Conservation (phyloP, 1,139 yeast species). For the Debaryomyces nepalensis region DNA sequence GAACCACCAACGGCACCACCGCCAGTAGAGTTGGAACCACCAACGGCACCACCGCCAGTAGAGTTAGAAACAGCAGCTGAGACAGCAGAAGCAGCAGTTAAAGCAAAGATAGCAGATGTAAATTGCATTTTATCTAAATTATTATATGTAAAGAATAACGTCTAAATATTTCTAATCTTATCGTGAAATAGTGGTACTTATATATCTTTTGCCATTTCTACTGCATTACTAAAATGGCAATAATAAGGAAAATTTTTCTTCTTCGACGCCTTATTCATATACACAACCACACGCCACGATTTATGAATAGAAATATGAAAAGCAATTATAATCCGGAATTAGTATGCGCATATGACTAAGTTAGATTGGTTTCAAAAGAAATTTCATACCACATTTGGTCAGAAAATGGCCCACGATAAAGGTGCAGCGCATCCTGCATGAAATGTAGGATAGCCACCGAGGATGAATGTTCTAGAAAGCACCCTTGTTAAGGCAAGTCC, state of each 20-base stretch:
- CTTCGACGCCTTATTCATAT: conserved; percentile 12
- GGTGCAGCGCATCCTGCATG: conserved; percentile 2
- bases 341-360: conserved; percentile 9
- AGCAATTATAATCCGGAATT: conserved; percentile 5
- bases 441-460: background rate
- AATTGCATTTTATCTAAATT: conserved; percentile 44
- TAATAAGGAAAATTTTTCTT: conserved; percentile 7
- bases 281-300: conserved; percentile 12
- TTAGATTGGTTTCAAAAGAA: conserved; percentile 1
- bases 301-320: conserved; percentile 4
- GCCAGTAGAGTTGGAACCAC: conserved; percentile 46
- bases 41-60: conserved; percentile 34
- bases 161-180: background rate
- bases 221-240: conserved; percentile 13
- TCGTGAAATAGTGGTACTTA: conserved; percentile 9
- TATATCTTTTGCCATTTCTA: conserved; percentile 8
- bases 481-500: background rate
- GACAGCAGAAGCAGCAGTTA: conserved; percentile 50
- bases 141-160: background rate
- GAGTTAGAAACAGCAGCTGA: conserved; percentile 44
- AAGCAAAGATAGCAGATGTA: conserved; percentile 49
- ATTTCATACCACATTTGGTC: conserved; percentile 7
- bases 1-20: conserved; percentile 37
- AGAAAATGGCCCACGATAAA: background rate
- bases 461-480: conserved; percentile 5